These are phyloP conservation scores for Lactarius vividus DNA, from an alignment of 768 basidiomycete species.

Conservation along the genomic window DNA sequence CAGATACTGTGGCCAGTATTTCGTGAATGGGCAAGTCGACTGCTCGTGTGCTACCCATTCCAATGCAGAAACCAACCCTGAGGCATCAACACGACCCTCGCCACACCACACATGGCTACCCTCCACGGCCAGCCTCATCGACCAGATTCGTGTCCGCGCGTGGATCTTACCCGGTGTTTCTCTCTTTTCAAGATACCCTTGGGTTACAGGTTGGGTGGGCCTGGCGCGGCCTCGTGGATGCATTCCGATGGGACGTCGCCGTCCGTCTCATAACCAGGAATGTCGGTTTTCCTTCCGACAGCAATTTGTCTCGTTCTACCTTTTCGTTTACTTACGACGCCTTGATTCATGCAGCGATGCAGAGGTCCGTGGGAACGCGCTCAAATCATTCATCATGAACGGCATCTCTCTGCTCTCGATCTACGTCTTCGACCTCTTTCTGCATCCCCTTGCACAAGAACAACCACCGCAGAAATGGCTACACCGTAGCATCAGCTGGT, in stretches of 20 bases:
- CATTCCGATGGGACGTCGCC: constrained; percentile 71
- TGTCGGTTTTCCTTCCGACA: constrained; percentile 20
- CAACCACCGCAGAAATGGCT: constrained; percentile 63
- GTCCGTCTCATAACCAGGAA: constrained; percentile 58
- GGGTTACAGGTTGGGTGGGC: constrained; percentile 60
- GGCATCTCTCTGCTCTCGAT: constrained; percentile 67
- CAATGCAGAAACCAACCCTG: constrained; percentile 19
- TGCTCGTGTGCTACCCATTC: constrained; percentile 7
- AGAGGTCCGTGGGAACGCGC: constrained; percentile 69
- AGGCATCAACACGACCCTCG: constrained; percentile 9
- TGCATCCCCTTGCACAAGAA: constrained; percentile 63
- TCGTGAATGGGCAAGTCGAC: neutral
- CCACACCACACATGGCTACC: constrained; percentile 4
- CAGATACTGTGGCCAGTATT: neutral
- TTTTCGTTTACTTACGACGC: constrained; percentile 20
- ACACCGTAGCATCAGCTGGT: constrained; percentile 69
- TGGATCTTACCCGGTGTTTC: constrained; percentile 63
- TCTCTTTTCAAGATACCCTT: constrained; percentile 59
- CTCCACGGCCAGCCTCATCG: constrained; percentile 2
- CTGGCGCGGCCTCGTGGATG: constrained; percentile 60
- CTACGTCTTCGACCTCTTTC: constrained; percentile 69
- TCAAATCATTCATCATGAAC: constrained; percentile 76
- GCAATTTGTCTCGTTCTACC: neutral
- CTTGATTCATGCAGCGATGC: constrained; percentile 50
- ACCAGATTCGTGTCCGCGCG: constrained; percentile 36